These are phyloP conservation scores for Nidularia pulvinata DNA, from an alignment of 768 basidiomycete species.

Conservation along the genomic window DNA sequence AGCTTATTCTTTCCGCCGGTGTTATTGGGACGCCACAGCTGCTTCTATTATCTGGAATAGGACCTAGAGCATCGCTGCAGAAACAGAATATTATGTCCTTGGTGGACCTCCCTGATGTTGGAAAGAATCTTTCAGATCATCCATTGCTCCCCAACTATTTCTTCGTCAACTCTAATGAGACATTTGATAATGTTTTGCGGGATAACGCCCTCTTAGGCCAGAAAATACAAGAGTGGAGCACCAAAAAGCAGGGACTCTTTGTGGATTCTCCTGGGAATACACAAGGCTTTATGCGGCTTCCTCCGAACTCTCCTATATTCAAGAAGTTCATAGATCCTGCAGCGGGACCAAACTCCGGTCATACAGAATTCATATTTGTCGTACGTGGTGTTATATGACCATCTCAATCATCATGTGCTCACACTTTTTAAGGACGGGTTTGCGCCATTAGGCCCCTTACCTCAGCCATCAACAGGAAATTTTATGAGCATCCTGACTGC, in stretches of 20 bases:
- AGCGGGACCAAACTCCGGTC: conserved; percentile 4
- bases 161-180: conserved; percentile 19
- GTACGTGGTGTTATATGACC: neutral
- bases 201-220: conserved; percentile 10
- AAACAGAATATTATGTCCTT: conserved; percentile 16
- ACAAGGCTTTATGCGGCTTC: conserved; percentile 8
- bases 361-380: conserved; percentile 9
- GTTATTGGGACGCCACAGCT: conserved; percentile 28
- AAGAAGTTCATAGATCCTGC: conserved; percentile 4
- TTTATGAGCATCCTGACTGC: conserved; percentile 18
- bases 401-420: neutral
- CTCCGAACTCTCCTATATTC: conserved; percentile 2
- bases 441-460: conserved; percentile 2
- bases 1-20: conserved; percentile 46
- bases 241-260: conserved; percentile 12
- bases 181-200: conserved; percentile 9
- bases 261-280: conserved; percentile 12
- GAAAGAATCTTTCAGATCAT: conserved; percentile 25
- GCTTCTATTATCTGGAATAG: conserved; percentile 31
- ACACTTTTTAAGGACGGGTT: conserved; percentile 1
- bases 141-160: conserved; percentile 15
- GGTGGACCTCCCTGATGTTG: conserved; percentile 22
- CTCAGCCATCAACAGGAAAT: conserved; percentile 15
- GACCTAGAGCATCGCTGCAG: conserved; percentile 13
- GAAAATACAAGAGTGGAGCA: neutral